A percentile compares a stretch with the other conserved stretches of the same genome.
phyloP scores from a whole-genome alignment of 2,329 filamentous ascomycete genomes.

The Zasmidium cellare region DNA sequence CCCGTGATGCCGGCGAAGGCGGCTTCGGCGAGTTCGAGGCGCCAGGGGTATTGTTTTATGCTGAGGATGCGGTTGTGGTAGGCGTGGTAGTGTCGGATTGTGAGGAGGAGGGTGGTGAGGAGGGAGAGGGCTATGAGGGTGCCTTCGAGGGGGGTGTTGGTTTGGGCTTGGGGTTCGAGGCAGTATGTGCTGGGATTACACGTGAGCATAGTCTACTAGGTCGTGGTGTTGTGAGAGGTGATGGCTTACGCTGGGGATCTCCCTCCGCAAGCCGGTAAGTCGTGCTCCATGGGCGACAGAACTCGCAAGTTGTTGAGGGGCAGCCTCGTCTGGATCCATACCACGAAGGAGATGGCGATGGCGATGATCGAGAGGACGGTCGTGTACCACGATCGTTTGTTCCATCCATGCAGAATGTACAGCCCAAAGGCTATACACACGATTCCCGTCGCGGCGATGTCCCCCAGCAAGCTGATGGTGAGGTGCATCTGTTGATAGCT shows the following conservation, averaged over 20 bases:
- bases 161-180: not conserved
- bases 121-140: constrained; percentile 1
- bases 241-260: constrained; percentile 4
- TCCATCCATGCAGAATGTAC: constrained; percentile 9
- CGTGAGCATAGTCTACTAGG: not conserved
- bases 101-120: constrained; percentile 1
- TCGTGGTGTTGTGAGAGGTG: not conserved
- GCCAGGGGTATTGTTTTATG: constrained; percentile 3
- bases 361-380: constrained; percentile 5
- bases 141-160: constrained; percentile 1
- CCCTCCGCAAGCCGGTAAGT: constrained; percentile 6
- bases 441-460: constrained; percentile 13
- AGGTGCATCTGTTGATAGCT: constrained; percentile 6
- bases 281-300: not conserved
- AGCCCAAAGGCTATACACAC: constrained; percentile 13
- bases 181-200: not conserved
- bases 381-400: constrained; percentile 8
- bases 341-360: not conserved
- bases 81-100: not conserved
- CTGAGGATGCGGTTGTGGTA: not conserved
- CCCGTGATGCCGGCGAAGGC: not conserved
- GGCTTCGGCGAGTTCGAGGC: constrained; percentile 7
- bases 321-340: constrained; percentile 7
- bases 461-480: constrained; percentile 9
- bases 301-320: constrained; percentile 3